These are phyloP conservation scores for Maudiozyma saulgeensis DNA, from an alignment of 805 yeast genomes.

Conservation along the genomic window DNA sequence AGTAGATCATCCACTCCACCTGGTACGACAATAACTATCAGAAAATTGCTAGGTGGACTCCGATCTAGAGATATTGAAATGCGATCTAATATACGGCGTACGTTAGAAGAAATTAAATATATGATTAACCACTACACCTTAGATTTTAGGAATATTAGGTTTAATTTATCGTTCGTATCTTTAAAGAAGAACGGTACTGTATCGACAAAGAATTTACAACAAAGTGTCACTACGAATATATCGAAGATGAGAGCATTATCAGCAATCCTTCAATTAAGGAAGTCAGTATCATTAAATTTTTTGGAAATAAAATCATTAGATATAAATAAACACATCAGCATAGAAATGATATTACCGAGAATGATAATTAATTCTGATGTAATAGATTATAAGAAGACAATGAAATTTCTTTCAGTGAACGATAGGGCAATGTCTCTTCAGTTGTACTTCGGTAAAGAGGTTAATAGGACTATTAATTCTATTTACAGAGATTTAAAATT, in stretches of 20 bases:
- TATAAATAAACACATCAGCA: constrained; percentile 5
- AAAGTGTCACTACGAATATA: constrained; percentile 4
- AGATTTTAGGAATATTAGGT: constrained; percentile 24
- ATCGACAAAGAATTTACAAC: constrained; percentile 12
- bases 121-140: constrained; percentile 29
- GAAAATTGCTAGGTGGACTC: constrained; percentile 25
- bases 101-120: constrained; percentile 17
- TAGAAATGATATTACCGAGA: constrained; percentile 27
- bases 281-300: constrained; percentile 11
- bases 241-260: constrained; percentile 10
- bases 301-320: constrained; percentile 5
- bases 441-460: constrained; percentile 26
- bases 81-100: constrained; percentile 18
- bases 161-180: constrained; percentile 18
- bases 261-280: constrained; percentile 7
- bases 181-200: constrained; percentile 15
- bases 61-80: constrained; percentile 30
- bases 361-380: constrained; percentile 26
- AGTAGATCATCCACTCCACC: constrained; percentile 19
- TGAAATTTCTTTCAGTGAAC: constrained; percentile 30
- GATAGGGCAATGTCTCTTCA: constrained; percentile 24
- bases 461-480: constrained; percentile 19
- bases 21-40: constrained; percentile 32
- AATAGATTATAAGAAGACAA: constrained; percentile 12
- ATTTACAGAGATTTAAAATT: constrained; percentile 19